Base-by-base conservation (phyloP, 805 yeast genomes). In the Sugiyamaella lignohabitans region DNA sequence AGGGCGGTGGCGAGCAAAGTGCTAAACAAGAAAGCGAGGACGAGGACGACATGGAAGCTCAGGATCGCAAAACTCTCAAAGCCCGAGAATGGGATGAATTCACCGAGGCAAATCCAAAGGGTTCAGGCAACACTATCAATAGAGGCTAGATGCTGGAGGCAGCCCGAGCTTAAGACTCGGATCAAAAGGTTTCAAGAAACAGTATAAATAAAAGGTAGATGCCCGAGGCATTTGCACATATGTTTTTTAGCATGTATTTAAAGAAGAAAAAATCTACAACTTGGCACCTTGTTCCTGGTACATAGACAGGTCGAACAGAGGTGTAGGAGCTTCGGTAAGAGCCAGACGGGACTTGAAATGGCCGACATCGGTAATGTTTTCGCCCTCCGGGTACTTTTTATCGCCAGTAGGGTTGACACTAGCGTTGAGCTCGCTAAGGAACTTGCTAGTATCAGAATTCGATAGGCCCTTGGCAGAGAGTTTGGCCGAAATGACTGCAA, bases 81-180 rank as follows among this genome's bases (percentile, higher is more conserved):
- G 79, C 82, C 47, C 73, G 98, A 48, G 75, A 77, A 37, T 93
- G 98, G 98, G 98, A 93, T 65, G 94, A 85, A 51, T 93, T 91
- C 72, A 80, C 80, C 40, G 98, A 93, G 52, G 78, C 78, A 2
- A 80, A 87, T 61, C 84, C 88, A 0, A 80, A 78, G 58, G 98
- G 98, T 5, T 80, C 89, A 47, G 98, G 98, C 8, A 91, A 91
- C 61, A 87, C 89, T 40, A 78, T 75, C 62, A 78, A 82, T 56
- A 66, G 78, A 46, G 91, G 91, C 4, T 76, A 27, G 14, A 27
- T n/a, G n/a, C n/a, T n/a, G n/a, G n/a, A n/a, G n/a, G n/a, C n/a
- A n/a, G n/a, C n/a, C n/a, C n/a, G n/a, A n/a, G n/a, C n/a, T n/a
- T n/a, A n/a, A n/a, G n/a, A n/a, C n/a, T n/a, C n/a, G n/a, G n/a